These are phyloP conservation scores for Tephrocybe sp. DNA, from an alignment of 768 basidiomycete genomes.

Conservation along the genomic window DNA sequence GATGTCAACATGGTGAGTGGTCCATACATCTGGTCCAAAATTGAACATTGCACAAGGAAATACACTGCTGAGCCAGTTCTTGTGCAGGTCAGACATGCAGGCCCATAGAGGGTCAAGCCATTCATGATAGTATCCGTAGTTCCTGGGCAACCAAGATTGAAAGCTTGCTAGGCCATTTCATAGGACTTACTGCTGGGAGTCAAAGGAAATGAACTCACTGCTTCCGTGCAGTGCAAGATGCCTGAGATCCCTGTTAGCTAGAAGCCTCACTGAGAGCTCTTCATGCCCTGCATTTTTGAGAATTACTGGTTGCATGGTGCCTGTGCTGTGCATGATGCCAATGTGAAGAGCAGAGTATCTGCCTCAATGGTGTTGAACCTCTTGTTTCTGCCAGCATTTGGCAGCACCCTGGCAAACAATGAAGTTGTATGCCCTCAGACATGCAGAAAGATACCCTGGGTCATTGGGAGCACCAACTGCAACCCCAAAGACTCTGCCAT, in stretches of 20 bases:
- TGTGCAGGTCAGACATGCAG: neutral
- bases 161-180: neutral
- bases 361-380: neutral
- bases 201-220: neutral
- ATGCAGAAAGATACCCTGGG: neutral
- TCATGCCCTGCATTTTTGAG: neutral
- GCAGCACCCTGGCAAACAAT: neutral
- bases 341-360: neutral
- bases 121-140: neutral
- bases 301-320: neutral
- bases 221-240: neutral
- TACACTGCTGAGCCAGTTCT: constrained; percentile 1
- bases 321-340: neutral
- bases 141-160: neutral
- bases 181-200: neutral
- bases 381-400: neutral
- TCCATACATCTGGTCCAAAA: neutral
- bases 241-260: neutral
- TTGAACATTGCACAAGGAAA: neutral
- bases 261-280: neutral
- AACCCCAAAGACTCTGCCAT: neutral
- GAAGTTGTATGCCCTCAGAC: neutral
- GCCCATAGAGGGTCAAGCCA: neutral
- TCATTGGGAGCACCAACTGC: neutral
- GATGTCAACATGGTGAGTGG: neutral